Conservation (phyloP, 2,329 filamentous ascomycete genomes). For the Beauveria medogensis region DNA sequence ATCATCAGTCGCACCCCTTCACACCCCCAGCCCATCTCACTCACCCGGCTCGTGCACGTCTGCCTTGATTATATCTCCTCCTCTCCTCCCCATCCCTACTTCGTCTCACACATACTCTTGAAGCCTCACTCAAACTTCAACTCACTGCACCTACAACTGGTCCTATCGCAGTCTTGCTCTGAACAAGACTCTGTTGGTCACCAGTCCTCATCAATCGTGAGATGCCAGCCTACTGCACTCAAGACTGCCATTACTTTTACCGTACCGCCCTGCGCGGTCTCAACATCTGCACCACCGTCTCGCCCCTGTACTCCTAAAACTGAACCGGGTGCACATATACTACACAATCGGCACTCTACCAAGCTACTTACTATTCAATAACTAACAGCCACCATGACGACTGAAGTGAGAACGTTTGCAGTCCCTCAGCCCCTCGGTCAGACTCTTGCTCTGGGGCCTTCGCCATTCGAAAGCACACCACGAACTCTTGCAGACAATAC, state of each 20-base stretch:
- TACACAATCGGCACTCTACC: background rate
- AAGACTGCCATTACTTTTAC: slow-evolving; percentile 91
- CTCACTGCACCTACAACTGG: background rate
- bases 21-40: slow-evolving; percentile 5
- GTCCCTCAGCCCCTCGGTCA: slow-evolving; percentile 66
- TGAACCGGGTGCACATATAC: background rate
- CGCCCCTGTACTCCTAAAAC: slow-evolving; percentile 60
- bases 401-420: slow-evolving; percentile 35
- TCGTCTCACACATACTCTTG: background rate
- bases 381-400: slow-evolving; percentile 24
- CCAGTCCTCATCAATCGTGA: background rate
- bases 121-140: background rate
- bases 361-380: slow-evolving; percentile 15
- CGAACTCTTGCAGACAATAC: slow-evolving; percentile 15
- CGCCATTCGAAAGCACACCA: slow-evolving; percentile 14
- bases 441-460: slow-evolving; percentile 48
- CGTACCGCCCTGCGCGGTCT: slow-evolving; percentile 81
- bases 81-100: background rate
- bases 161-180: slow-evolving; percentile 3
- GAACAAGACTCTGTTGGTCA: slow-evolving; percentile 6
- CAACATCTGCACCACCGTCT: slow-evolving; percentile 72
- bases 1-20: slow-evolving; percentile 2
- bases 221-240: slow-evolving; percentile 75
- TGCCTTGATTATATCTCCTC: slow-evolving; percentile 1
- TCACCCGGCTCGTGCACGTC: background rate